Base-by-base conservation (phyloP, 345 rosid genomes). In the Eutrema yunnanense region DNA sequence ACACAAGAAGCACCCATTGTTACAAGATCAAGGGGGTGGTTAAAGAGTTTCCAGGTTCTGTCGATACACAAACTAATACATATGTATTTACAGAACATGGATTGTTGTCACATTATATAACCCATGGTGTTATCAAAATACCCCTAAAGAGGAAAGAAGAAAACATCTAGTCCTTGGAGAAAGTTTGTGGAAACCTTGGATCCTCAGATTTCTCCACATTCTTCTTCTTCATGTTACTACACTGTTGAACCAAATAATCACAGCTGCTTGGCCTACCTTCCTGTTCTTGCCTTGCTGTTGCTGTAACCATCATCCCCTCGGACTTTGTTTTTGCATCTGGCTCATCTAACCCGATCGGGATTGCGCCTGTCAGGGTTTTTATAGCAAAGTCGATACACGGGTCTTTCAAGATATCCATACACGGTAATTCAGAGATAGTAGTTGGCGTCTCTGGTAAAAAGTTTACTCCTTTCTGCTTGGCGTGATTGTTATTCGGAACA, bases 371-470 rank as follows among this genome's bases (percentile, higher is more conserved):
- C 30, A 95, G 85, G 41, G 98, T 90, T 80, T 92, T 92, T 71
- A 95, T 88, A 6, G 99, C 97, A 42, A 95, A 95, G 37, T 95
- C 96, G 34, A 95, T 90, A 68, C 99, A 90, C 1, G 99, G 99
- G 80, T 95, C 99, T 7, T 87, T 78, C 88, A 89, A 88, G 53
- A 82, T 82, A 76, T 87, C 89, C 1, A 71, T 73, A 26, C 73
- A 77, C 43, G 85, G 72, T 74, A 79, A 41, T 64, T 77, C 84
- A 30, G 79, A 60, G 47, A 38, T 8, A 43, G 66, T 68, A 33
- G 44, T 37, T 5, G 64, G 64, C 0, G 63, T 80, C 56, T 47
- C 73, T 4, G 78, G 56, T 13, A 5, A 11, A 67, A 42, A 32
- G 2, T 59, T 34, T 16, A 60, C 38, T 54, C 76, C 80, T 73